Evolutionary conservation across 2,329 filamentous ascomycete species (phyloP), one percentile per base, ranked within the genome.

Genomic region (Lachnellula cervina): DNA sequence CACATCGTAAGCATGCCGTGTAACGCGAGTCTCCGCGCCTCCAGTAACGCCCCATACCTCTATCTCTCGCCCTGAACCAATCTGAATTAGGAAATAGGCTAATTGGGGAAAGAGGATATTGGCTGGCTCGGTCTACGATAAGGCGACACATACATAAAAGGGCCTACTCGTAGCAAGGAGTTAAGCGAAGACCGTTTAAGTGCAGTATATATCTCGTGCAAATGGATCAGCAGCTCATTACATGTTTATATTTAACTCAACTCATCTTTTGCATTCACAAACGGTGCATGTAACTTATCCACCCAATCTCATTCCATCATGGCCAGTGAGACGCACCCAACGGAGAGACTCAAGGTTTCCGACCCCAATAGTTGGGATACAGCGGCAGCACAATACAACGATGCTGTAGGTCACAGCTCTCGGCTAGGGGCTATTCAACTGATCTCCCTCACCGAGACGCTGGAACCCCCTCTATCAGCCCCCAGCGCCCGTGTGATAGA

Each of bases 331-430:
- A 28, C 25, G 25, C 25, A 5, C 25, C 25, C 25, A 28, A 7
- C 25, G 6, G 25, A 28, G 5, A 28, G 25, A 28, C 25, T 28
- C 25, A 28, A 28, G 25, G 3, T 32, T 16, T 6, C 16, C 46
- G 43, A 53, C 17, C 28, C 51, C 9, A 7, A 35, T 11, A 48
- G 19, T n/a, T 54, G 45, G 51, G 35, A 54, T 17, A 21, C 21
- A 23, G 51, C 45, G 13, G 51, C 51, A 17, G 45, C 44, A 43
- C 19, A 55, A 51, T 55, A 51, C 34, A 51, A 51, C 23, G 48
- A 55, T 38, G 38, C 53, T 14, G 42, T 51, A 16, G 47, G 47
- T 5, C 38, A 28, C 6, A 46, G 47, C 16, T 51, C 47, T 11
- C 40, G 32, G 4, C 38, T 51, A 8, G 53, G 25, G 17, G 28